phyloP scores from a whole-genome alignment of 140 eudicot genomes.

The Oenanthe javanica region DNA sequence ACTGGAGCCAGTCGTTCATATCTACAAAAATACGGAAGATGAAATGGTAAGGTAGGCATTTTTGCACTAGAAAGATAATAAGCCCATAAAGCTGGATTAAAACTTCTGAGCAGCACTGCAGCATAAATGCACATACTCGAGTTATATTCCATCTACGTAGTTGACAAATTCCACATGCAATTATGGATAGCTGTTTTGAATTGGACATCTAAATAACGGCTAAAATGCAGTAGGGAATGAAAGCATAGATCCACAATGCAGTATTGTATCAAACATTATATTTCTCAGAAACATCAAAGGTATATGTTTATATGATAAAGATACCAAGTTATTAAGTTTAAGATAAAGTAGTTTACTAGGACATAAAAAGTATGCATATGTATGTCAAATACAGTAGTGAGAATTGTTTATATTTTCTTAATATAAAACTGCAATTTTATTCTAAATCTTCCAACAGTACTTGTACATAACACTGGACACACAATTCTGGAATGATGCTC shows the following conservation, averaged over 20 bases:
- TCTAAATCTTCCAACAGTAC: neutral
- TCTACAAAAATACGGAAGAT: conserved; percentile 30
- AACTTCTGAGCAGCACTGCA: neutral
- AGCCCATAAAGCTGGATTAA: neutral
- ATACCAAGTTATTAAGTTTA: neutral
- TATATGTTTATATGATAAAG: neutral
- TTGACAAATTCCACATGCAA: neutral
- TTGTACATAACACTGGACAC: neutral
- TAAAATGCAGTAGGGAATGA: neutral
- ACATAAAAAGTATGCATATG: neutral
- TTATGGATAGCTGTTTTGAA: neutral
- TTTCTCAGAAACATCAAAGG: neutral
- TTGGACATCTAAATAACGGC: neutral
- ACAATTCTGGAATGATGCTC: neutral
- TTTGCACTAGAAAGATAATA: too few relatives aligned
- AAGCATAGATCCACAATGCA: neutral
- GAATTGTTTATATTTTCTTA: neutral
- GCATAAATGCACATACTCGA: neutral
- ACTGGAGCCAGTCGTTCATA: conserved; percentile 73
- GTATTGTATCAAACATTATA: neutral
- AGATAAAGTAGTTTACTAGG: neutral
- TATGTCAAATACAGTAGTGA: neutral
- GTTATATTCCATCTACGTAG: neutral
- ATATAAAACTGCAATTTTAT: neutral
- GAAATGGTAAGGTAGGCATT: neutral